These are phyloP conservation scores for Colletotrichum sublineola DNA, from an alignment of 2,329 filamentous ascomycete genomes.

Conservation along the genomic window DNA sequence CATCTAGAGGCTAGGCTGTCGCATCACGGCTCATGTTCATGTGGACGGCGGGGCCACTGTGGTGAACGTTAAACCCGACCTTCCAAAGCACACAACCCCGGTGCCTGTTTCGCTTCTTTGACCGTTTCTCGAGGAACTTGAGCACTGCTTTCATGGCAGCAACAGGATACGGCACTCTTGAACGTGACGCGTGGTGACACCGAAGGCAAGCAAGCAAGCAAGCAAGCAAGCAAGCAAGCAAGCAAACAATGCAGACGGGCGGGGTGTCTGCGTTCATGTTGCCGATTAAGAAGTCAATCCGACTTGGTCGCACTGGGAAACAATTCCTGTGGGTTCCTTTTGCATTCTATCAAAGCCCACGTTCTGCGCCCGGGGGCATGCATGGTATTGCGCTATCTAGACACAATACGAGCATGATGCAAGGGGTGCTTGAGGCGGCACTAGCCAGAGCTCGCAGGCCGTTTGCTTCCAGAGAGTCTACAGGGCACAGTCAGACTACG, in stretches of 20 bases:
- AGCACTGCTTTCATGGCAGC: background rate
- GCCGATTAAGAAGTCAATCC: background rate
- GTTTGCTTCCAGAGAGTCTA: background rate
- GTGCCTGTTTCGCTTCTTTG: background rate
- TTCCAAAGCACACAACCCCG: background rate
- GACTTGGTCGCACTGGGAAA: background rate
- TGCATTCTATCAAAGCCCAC: background rate
- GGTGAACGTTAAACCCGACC: no score
- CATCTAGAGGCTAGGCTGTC: background rate
- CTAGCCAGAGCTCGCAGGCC: no score
- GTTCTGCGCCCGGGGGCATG: background rate
- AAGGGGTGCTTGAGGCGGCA: background rate
- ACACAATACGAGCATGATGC: slow-evolving; percentile 4
- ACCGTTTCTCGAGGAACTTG: background rate
- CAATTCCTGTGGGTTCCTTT: background rate
- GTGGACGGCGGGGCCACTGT: background rate
- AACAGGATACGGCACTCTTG: background rate
- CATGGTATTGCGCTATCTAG: no score
- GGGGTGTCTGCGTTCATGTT: background rate
- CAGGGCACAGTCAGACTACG: slow-evolving; percentile 4
- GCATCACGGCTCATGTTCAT: background rate
- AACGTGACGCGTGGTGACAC: background rate
- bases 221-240: background rate
- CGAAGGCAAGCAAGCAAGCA: background rate
- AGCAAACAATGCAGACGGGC: background rate